phyloP scores from a whole-genome alignment of 306 rosid genomes.

The Vigna angularis region DNA sequence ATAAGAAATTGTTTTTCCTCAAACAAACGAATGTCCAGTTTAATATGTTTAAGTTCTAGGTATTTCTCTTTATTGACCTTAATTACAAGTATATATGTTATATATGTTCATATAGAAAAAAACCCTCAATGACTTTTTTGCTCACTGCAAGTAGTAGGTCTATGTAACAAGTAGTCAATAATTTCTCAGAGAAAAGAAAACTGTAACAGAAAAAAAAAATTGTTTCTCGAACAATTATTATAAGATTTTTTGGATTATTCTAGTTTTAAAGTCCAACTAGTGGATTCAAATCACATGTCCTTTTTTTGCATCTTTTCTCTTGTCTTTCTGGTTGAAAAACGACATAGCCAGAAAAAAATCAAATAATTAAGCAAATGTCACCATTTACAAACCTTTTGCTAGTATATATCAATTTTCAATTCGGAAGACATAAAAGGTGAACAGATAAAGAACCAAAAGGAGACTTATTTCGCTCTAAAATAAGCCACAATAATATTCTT shows the following conservation, averaged over 20 bases:
- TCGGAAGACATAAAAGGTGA: background rate
- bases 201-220: background rate
- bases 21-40: too few relatives aligned
- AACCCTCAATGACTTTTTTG: background rate
- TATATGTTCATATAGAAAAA: too few relatives aligned
- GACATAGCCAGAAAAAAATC: background rate
- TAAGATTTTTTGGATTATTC: background rate
- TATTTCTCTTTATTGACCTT: too few relatives aligned
- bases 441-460: background rate
- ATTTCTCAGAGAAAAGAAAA: background rate
- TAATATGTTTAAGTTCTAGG: too few relatives aligned
- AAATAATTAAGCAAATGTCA: background rate
- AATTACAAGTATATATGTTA: too few relatives aligned
- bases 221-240: background rate
- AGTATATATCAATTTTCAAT: background rate
- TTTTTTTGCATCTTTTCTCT: background rate
- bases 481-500: background rate
- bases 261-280: background rate
- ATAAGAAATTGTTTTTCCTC: too few relatives aligned
- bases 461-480: background rate
- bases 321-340: background rate
- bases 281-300: background rate
- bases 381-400: background rate
- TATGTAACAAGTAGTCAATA: background rate
- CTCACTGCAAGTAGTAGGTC: background rate